phyloP scores from a whole-genome alignment of 106 monocot genomes.

The Alisma plantagoaquatica region DNA sequence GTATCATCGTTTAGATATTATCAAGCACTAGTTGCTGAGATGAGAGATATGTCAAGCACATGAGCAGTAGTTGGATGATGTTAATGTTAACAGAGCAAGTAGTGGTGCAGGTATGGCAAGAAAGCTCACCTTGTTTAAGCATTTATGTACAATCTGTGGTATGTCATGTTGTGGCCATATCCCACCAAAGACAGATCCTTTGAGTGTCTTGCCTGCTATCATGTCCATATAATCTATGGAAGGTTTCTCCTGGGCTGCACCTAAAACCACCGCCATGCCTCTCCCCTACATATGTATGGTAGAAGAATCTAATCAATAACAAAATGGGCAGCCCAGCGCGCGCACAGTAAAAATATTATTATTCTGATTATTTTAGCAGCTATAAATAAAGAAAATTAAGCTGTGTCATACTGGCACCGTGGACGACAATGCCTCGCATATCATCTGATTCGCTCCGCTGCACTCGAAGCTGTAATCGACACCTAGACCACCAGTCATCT shows the following conservation, averaged over 20 bases:
- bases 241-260: not conserved
- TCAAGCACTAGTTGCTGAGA: too few species aligned
- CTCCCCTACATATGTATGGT: not conserved
- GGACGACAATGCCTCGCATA: not conserved
- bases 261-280: not conserved
- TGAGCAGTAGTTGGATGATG: not conserved
- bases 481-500: conserved; percentile 4
- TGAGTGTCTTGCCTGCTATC: not conserved
- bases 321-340: not conserved
- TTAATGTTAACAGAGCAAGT: not conserved
- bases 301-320: not conserved
- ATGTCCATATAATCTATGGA: not conserved
- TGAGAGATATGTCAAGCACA: not conserved
- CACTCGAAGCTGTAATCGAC: conserved; percentile 12
- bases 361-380: too few species aligned
- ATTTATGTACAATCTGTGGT: not conserved
- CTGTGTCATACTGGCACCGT: not conserved
- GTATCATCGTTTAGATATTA: too few species aligned
- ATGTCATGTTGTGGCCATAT: conserved; percentile 3
- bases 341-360: not conserved
- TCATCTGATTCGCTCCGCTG: not conserved
- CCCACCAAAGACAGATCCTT: conserved; percentile 7
- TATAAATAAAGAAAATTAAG: not conserved
- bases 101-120: too few species aligned
- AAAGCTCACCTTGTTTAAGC: conserved; percentile 4